Percentiles rank a stretch among this genome's conserved stretches.
Conservation (phyloP, 495 filamentous ascomycete genomes). For the Chaetomium cochliodes region DNA sequence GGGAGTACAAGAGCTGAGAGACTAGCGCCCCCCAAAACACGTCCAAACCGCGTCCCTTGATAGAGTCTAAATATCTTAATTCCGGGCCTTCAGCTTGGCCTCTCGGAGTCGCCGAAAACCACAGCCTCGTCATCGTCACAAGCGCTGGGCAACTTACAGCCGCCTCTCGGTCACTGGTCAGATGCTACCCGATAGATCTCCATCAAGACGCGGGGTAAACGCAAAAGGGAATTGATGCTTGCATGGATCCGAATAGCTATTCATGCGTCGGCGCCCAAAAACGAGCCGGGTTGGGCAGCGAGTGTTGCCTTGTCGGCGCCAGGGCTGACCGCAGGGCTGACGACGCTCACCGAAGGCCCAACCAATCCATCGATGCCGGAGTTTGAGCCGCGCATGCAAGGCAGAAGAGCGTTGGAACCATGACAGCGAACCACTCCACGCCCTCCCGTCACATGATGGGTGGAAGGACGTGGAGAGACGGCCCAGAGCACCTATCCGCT, state of each 20-base stretch:
- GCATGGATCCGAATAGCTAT: not conserved
- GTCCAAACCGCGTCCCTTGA: too few species aligned
- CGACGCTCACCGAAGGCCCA: constrained; percentile 28
- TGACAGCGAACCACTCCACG: constrained; percentile 4
- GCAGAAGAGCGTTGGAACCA: constrained; percentile 19
- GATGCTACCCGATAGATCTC: constrained; percentile 2
- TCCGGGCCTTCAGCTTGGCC: too few species aligned
- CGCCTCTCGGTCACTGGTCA: not conserved
- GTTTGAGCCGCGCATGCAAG: constrained; percentile 22
- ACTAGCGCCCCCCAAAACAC: too few species aligned
- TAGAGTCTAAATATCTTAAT: too few species aligned
- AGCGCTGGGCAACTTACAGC: not conserved
- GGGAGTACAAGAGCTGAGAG: too few species aligned
- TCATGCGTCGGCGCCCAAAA: constrained; percentile 30
- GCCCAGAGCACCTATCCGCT: too few species aligned
- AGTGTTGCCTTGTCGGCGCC: constrained; percentile 16
- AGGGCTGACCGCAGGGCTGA: constrained; percentile 30
- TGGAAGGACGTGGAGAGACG: too few species aligned
- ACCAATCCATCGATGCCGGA: constrained; percentile 22
- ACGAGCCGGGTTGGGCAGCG: constrained; percentile 21
- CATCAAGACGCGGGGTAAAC: constrained; percentile 12
- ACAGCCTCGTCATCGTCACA: too few species aligned
- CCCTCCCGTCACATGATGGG: not conserved
- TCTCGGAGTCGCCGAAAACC: too few species aligned
- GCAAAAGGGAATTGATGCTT: constrained; percentile 11